phyloP scores from a whole-genome alignment of 305 asterid genomes.

The Solanum aculeatissimum region DNA sequence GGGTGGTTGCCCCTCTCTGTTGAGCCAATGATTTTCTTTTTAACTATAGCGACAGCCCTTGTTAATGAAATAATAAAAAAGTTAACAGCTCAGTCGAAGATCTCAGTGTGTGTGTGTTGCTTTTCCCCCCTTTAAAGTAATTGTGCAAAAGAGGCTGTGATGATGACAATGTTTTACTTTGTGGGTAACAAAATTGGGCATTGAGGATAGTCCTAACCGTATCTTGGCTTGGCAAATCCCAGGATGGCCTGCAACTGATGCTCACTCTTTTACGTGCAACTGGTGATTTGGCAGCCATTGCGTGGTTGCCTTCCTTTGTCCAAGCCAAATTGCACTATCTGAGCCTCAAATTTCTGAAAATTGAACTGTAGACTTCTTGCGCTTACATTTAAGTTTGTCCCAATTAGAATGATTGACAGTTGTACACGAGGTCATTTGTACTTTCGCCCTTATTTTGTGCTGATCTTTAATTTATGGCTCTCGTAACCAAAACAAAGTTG shows the following conservation, averaged over 20 bases:
- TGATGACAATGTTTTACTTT: background rate
- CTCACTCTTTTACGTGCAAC: background rate
- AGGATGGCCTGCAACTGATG: conserved; percentile 9
- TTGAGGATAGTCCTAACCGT: background rate
- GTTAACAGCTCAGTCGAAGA: background rate
- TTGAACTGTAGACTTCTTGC: background rate
- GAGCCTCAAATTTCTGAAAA: conserved; percentile 2
- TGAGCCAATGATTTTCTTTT: conserved; percentile 2
- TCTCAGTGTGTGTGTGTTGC: background rate
- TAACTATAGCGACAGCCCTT: conserved; percentile 1
- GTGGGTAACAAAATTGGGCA: background rate
- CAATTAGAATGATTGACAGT: background rate
- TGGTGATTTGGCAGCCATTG: conserved; percentile 24
- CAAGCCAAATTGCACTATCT: background rate
- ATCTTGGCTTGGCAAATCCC: conserved; percentile 10
- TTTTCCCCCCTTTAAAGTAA: background rate
- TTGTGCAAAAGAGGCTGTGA: conserved; percentile 14
- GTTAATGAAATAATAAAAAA: background rate
- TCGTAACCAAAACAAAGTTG: background rate
- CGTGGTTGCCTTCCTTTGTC: background rate
- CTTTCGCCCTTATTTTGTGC: background rate
- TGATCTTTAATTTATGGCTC: background rate
- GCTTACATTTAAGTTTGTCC: background rate
- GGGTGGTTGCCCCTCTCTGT: conserved; percentile 27
- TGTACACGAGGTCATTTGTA: background rate